These are phyloP conservation scores for Alternaria sp. DNA, from an alignment of 2,329 filamentous ascomycete species.

Conservation along the genomic window DNA sequence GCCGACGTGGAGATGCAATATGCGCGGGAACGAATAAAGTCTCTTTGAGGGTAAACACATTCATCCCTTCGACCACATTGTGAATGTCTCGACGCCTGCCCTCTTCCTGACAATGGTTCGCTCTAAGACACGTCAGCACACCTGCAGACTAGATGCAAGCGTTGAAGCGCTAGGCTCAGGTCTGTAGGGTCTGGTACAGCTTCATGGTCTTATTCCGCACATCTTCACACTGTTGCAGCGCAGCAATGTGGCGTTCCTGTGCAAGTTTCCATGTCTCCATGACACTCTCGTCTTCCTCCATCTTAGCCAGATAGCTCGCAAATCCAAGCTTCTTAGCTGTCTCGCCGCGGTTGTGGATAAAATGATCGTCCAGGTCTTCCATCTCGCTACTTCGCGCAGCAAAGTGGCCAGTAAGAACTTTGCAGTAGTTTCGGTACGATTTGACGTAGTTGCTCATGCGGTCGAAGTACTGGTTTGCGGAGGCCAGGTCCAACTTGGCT, in stretches of 20 bases:
- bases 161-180: constrained; percentile 6
- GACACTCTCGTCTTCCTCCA: constrained; percentile 71
- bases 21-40: background rate
- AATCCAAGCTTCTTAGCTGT: constrained; percentile 60
- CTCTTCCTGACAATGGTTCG: background rate
- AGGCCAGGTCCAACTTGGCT: constrained; percentile 56
- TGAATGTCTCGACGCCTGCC: background rate
- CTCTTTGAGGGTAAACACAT: constrained; percentile 1
- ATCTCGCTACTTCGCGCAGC: constrained; percentile 59
- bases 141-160: constrained; percentile 9
- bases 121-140: constrained; percentile 13
- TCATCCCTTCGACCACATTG: background rate
- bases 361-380: constrained; percentile 54
- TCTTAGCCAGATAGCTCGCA: constrained; percentile 65
- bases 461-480: constrained; percentile 62
- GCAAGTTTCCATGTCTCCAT: constrained; percentile 68
- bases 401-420: constrained; percentile 65
- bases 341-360: constrained; percentile 64
- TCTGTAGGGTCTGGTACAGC: constrained; percentile 34
- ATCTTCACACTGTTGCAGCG: constrained; percentile 55
- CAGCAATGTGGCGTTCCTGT: constrained; percentile 67
- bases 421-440: constrained; percentile 65
- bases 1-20: background rate
- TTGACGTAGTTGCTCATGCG: constrained; percentile 65
- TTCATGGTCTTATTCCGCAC: constrained; percentile 44